Percentiles rank a stretch among this genome's conserved stretches.
phyloP scores from a whole-genome alignment of 2,329 filamentous ascomycete species.

The Penicillium paneum region DNA sequence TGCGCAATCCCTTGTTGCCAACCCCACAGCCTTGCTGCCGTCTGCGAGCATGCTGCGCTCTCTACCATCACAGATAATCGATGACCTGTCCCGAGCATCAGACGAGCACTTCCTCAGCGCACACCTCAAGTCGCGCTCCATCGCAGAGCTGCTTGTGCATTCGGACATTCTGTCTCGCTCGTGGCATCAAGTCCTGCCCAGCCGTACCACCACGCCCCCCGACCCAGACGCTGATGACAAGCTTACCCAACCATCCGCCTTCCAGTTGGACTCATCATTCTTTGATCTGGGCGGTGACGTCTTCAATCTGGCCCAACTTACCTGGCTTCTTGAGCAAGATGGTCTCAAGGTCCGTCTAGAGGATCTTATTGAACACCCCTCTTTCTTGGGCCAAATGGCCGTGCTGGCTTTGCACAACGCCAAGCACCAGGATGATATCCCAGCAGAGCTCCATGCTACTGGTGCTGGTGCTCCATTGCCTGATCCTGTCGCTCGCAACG shows the following conservation, averaged over 20 bases:
- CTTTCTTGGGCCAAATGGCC: constrained; percentile 43
- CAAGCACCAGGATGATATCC: constrained; percentile 20
- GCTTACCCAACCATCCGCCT: constrained; percentile 17
- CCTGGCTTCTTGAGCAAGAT: constrained; percentile 43
- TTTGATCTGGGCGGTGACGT: constrained; percentile 44
- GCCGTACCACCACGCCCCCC: not conserved
- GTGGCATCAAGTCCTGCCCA: constrained; percentile 40
- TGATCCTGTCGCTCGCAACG: constrained; percentile 7
- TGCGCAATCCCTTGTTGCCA: constrained; percentile 35
- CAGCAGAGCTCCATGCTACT: constrained; percentile 10
- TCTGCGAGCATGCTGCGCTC: constrained; percentile 34
- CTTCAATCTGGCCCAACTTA: constrained; percentile 41
- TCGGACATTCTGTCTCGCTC: constrained; percentile 40
- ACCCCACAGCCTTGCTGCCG: constrained; percentile 34
- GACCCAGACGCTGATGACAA: constrained; percentile 22
- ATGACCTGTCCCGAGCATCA: constrained; percentile 25
- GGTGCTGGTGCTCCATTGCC: constrained; percentile 14
- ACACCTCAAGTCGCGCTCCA: constrained; percentile 37
- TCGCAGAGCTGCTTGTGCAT: constrained; percentile 39
- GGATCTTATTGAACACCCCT: constrained; percentile 41
- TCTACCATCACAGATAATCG: constrained; percentile 30
- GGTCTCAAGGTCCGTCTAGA: constrained; percentile 40
- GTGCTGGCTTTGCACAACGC: constrained; percentile 31
- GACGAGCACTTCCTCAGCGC: constrained; percentile 36
- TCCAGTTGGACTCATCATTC: constrained; percentile 42